Percentiles rank a stretch among this genome's conserved stretches.
These are phyloP conservation scores for Bonia amplexicaulis DNA, from an alignment of 176 grass and related monocot species.

Conservation along the genomic window DNA sequence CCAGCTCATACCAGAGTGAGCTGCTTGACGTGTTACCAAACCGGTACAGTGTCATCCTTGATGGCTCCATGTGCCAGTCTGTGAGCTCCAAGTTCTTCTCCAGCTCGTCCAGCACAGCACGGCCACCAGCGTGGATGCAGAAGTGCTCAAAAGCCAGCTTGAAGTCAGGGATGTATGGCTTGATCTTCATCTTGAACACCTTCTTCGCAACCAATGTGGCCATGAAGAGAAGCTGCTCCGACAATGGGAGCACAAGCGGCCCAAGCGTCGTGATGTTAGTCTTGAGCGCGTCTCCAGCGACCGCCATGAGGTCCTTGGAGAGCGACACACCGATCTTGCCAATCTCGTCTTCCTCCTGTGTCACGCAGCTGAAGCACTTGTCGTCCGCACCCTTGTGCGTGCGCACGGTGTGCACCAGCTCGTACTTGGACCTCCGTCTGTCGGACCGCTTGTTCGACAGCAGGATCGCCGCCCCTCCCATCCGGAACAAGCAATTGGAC, in stretches of 20 bases:
- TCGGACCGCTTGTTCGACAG: conserved; percentile 60
- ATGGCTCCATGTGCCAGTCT: conserved; percentile 96
- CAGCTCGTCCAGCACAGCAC: conserved; percentile 83
- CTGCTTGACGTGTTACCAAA: conserved; percentile 96
- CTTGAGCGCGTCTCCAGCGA: conserved; percentile 88
- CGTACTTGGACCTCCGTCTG: conserved; percentile 70
- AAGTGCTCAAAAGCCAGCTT: conserved; percentile 95
- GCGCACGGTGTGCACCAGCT: conserved; percentile 85
- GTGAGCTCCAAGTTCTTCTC: conserved; percentile 89
- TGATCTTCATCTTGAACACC: conserved; percentile 80
- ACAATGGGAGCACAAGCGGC: conserved; percentile 74
- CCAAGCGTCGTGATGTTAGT: conserved; percentile 95
- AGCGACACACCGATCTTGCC: conserved; percentile 82
- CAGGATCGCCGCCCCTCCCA: conserved; percentile 87
- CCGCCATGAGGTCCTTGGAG: conserved; percentile 87
- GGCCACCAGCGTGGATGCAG: conserved; percentile 86
- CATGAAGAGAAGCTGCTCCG: conserved; percentile 86
- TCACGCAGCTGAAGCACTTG: conserved; percentile 78
- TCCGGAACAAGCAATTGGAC: conserved; percentile 87
- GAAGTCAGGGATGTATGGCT: conserved; percentile 94
- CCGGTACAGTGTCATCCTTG: conserved; percentile 81
- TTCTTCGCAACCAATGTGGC: conserved; percentile 80
- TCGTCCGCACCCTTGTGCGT: conserved; percentile 90
- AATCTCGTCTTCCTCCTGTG: conserved; percentile 65
- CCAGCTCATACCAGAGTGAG: conserved; percentile 94